Evolutionary conservation across 805 yeast genomes (phyloP), one percentile per base, ranked within the genome.

Genomic region (Myxozyma lipomycoides): DNA sequence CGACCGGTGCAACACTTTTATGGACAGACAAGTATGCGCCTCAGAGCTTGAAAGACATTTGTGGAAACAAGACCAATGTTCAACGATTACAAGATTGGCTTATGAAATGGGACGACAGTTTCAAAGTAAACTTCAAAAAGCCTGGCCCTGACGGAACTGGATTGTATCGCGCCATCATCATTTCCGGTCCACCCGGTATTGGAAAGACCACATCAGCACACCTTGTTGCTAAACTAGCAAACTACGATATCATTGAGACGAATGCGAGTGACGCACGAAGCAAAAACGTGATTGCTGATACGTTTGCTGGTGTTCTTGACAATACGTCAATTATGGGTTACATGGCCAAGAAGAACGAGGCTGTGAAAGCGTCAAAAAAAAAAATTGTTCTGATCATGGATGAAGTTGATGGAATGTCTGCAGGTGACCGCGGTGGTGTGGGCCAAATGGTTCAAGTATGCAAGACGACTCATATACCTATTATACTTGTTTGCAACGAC

Each of bases 381-480:
- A 75, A 77, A 46, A 82, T 91, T 61, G 87, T 89, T 48, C 74
- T 93, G 42, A 84, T 93, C 56, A 89, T 93, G 98, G 99, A 93
- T 70, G 99, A 93, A 71, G 98, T 93, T 26, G 99, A 93, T 67
- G 99, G 99, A 61, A 93, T 93, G 98, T 87, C 96, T 37, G 89
- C 95, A 64, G 99, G 99, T 58, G 99, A 93, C 69, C 83, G 93
- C 61, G 99, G 99, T 55, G 99, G 99, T 56, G 96, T 93, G 24
- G 97, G 96, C 22, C 95, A 89, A 53, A 75, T 93, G 68, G 88
- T 97, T 0, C 82, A 84, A 37, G 84, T 87, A 61, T 90, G 97
- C 65, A 77, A 84, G 39, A 83, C 81, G 45, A 89, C 98, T 0
- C 77, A 81, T 40, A 54, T 53, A 61, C 98, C 99, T 15, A 78